Evolutionary conservation across 1,284 basidiomycete species (phyloP), one percentile per base, ranked within the genome.

Genomic region (Retiboletus flavoniger): DNA sequence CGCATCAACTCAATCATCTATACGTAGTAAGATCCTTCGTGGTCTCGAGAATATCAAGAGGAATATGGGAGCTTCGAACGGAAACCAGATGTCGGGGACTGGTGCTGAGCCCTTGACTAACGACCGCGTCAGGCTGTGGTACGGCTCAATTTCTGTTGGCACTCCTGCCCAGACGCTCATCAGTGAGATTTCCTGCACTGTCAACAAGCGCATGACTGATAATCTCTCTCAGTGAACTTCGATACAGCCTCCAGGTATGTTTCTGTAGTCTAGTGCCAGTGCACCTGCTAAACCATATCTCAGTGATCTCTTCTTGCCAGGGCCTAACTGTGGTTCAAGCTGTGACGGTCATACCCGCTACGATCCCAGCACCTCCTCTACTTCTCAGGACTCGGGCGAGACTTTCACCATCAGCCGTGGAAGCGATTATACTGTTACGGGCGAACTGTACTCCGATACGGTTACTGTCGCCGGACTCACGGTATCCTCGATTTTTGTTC

Each of bases 361-460:
- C 59, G 43, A 68, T 36, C 66, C 73, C 1, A 48, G 39, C 16
- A 6, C 21, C 7, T 74, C 72, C 55, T 61, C 60, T 8, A 63
- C 72, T 2, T 50, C 74, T 13, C 38, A 50, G 3, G 55, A 66
- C 44, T 50, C 66, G 32, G 39, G 51, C 10, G 44, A 53, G 51
- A 44, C 53, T 0, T 75, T 73, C 59, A 34, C n/a, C n/a, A n/a
- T n/a, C n/a, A n/a, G n/a, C n/a, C n/a, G n/a, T n/a, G n/a, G n/a
- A n/a, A n/a, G n/a, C n/a, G n/a, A n/a, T n/a, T n/a, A n/a, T n/a
- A n/a, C n/a, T n/a, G 68, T 68, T 26, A 28, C 29, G 1, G 66
- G 72, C 38, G 52, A 63, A 45, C 58, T 71, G 56, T 74, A 66
- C 53, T 51, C 49, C 3, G 74, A 77, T 38, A 64, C 57, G 5